Evolutionary conservation across 73 alveolate genomes (phyloP).

Genomic region (Paramecium octaurelia): DNA sequence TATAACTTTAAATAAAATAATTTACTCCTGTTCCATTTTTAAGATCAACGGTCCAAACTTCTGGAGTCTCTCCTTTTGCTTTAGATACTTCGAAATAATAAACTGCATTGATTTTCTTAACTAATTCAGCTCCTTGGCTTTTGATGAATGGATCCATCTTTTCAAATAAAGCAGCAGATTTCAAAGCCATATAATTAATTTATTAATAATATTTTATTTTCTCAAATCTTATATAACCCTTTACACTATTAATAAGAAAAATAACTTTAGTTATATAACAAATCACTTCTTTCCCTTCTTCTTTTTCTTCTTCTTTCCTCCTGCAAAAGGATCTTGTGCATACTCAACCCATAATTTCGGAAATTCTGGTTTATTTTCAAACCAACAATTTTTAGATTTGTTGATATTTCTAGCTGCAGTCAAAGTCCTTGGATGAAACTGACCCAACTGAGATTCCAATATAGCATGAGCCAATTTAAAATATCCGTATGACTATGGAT

Average conservation of each 20-base stretch:
- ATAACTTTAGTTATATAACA: neutral
- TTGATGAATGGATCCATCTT: conserved; percentile 74
- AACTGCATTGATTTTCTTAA: conserved; percentile 72
- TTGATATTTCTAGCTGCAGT: conserved; percentile 77
- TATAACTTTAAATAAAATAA: neutral
- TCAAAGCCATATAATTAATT: conserved; percentile 61
- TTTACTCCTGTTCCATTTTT: conserved; percentile 74
- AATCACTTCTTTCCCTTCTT: conserved; percentile 81
- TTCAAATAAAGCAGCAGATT: conserved; percentile 75
- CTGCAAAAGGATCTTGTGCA: conserved; percentile 83
- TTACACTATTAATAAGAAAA: neutral
- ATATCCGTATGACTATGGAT: conserved; percentile 72
- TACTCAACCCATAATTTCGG: conserved; percentile 80
- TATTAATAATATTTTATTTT: neutral
- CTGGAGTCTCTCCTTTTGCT: conserved; percentile 74
- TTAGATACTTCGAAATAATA: conserved; percentile 76
- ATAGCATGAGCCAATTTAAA: conserved; percentile 87
- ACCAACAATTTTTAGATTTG: conserved; percentile 70
- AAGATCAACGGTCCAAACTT: conserved; percentile 74
- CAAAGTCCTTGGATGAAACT: conserved; percentile 82
- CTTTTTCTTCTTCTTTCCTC: conserved; percentile 79
- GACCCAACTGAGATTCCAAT: conserved; percentile 80
- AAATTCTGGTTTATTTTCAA: conserved; percentile 69
- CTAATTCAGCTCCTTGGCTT: conserved; percentile 74
- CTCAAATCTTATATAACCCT: neutral